These are phyloP conservation scores for Vachellia collinsii DNA, from an alignment of 306 rosid species.

Conservation along the genomic window DNA sequence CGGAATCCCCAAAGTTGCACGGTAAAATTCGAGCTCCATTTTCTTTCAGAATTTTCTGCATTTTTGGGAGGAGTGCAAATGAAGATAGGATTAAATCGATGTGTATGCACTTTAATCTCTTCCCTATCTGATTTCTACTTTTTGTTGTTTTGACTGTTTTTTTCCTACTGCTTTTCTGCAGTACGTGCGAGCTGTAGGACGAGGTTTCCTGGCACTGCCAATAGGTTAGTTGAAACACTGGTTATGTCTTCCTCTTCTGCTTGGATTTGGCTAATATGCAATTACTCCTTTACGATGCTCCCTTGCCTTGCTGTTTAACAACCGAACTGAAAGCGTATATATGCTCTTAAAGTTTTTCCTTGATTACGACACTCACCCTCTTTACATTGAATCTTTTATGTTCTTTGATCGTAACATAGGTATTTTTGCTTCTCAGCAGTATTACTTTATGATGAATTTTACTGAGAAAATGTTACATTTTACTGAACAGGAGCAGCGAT, in stretches of 20 bases:
- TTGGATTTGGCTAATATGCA: slow-evolving; percentile 2
- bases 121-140: background rate
- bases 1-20: slow-evolving; percentile 38
- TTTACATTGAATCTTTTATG: background rate
- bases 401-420: background rate
- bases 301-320: slow-evolving; percentile 3
- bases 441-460: background rate
- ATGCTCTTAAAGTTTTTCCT: background rate
- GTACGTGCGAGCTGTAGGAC: slow-evolving; percentile 78
- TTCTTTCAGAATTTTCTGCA: background rate
- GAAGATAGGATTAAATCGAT: background rate
- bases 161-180: slow-evolving; percentile 33
- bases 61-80: background rate
- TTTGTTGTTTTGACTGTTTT: background rate
- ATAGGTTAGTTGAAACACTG: slow-evolving; percentile 60
- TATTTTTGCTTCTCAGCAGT: background rate
- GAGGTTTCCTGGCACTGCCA: slow-evolving; percentile 76
- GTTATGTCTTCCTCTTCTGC: slow-evolving; percentile 2
- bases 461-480: slow-evolving; percentile 2
- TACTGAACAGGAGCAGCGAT: slow-evolving; percentile 69
- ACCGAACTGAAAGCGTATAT: background rate
- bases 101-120: background rate
- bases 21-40: slow-evolving; percentile 31
- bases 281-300: background rate
- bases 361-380: background rate